Percentiles rank a stretch among this genome's conserved stretches.
Conservation (phyloP, 2,329 filamentous ascomycete species). For the Geoglossum cookeanum region DNA sequence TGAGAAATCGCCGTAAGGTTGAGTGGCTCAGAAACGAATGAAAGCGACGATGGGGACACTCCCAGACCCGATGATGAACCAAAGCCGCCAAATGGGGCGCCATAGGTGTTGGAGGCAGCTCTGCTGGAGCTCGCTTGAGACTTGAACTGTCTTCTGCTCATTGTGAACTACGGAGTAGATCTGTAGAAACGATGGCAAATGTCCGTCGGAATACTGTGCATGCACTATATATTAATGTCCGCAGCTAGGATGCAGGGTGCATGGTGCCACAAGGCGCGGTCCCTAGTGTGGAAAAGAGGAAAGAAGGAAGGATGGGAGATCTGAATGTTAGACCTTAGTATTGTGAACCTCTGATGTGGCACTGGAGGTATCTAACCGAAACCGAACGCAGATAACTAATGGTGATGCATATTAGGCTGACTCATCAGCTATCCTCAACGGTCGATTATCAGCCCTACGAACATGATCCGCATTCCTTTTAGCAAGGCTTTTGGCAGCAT, state of each 20-base stretch:
- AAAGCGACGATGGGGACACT: constrained; percentile 42
- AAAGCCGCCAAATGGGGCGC: constrained; percentile 21
- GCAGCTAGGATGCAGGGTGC: too few species aligned
- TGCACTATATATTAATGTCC: too few species aligned
- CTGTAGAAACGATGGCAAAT: not conserved
- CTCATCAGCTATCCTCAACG: too few species aligned
- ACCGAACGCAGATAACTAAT: too few species aligned
- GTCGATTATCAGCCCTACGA: not conserved
- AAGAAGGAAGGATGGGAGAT: too few species aligned
- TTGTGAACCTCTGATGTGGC: too few species aligned
- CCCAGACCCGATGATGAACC: constrained; percentile 24
- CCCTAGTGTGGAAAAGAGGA: too few species aligned
- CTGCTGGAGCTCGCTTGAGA: constrained; percentile 44
- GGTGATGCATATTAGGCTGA: too few species aligned
- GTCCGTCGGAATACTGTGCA: too few species aligned
- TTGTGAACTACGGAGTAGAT: constrained; percentile 12
- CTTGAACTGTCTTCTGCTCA: constrained; percentile 42
- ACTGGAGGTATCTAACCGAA: too few species aligned
- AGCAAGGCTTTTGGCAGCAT: not conserved
- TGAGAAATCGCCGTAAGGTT: constrained; percentile 62
- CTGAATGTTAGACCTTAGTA: too few species aligned
- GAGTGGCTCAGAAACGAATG: constrained; percentile 72
- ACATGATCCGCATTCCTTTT: not conserved
- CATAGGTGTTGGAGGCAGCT: constrained; percentile 24
- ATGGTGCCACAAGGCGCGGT: too few species aligned